A percentile compares a stretch with the other conserved stretches of the same genome.
phyloP scores from a whole-genome alignment of 768 basidiomycete genomes.

The Pisolithus marmoratus region DNA sequence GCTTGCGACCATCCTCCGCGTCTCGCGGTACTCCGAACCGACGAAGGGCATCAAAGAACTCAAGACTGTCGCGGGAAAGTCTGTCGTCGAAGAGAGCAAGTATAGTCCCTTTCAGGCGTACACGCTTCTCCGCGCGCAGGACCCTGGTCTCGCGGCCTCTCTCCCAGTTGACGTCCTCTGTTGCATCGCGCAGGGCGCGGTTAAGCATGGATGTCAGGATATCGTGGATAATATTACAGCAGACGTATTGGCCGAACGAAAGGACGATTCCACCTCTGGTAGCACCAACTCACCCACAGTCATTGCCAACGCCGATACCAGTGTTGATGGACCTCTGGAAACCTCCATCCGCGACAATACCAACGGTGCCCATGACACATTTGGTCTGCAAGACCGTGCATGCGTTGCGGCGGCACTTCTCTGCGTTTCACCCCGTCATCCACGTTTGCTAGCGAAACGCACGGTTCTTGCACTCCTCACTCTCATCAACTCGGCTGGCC shows the following conservation, averaged over 20 bases:
- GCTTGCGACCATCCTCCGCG: constrained; percentile 20
- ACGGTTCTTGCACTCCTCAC: constrained; percentile 18
- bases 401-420: constrained; percentile 23
- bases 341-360: background rate
- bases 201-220: constrained; percentile 23
- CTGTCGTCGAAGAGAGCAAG: constrained; percentile 11
- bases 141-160: constrained; percentile 15
- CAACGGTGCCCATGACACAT: constrained; percentile 1
- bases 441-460: constrained; percentile 17
- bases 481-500: constrained; percentile 5
- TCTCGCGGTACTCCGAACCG: constrained; percentile 25
- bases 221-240: constrained; percentile 35
- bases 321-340: background rate
- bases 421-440: constrained; percentile 14
- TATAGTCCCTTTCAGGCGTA: constrained; percentile 25
- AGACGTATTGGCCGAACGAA: constrained; percentile 32
- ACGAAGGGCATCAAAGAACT: constrained; percentile 7
- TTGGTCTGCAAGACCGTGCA: constrained; percentile 14
- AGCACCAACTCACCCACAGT: background rate
- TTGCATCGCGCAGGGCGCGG: constrained; percentile 26
- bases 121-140: constrained; percentile 19
- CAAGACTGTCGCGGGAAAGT: constrained; percentile 6
- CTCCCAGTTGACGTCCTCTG: constrained; percentile 24
- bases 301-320: background rate
- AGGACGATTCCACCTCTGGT: background rate